Conservation (phyloP, 495 filamentous ascomycete species). For the Staphylotrichum tortipilum region DNA sequence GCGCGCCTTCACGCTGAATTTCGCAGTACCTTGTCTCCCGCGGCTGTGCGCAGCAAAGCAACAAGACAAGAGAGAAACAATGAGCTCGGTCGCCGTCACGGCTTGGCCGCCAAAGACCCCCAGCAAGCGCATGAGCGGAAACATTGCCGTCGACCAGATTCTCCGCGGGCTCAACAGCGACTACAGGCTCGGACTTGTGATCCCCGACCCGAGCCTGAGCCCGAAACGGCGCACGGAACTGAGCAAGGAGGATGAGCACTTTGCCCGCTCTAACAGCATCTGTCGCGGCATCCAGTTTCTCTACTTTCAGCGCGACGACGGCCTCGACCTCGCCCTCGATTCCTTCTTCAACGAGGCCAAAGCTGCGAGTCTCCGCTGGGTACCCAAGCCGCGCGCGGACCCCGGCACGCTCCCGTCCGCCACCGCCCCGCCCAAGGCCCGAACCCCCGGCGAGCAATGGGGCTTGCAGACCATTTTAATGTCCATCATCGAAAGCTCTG, state of each 20-base stretch:
- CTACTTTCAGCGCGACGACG: conserved; percentile 7
- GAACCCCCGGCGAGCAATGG: conserved; percentile 4
- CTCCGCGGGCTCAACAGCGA: conserved; percentile 17
- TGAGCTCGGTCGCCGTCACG: neutral
- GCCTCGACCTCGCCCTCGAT: conserved; percentile 6
- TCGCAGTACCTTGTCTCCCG: too few relatives aligned
- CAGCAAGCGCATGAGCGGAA: conserved; percentile 3
- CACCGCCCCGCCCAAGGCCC: conserved; percentile 6
- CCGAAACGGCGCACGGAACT: conserved; percentile 10
- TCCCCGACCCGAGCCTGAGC: conserved; percentile 15
- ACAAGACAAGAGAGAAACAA: neutral
- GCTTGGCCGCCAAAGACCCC: conserved; percentile 12
- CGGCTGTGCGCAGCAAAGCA: too few relatives aligned
- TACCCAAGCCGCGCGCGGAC: conserved; percentile 9
- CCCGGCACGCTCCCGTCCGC: conserved; percentile 7
- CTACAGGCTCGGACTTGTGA: conserved; percentile 15
- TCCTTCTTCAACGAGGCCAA: conserved; percentile 16
- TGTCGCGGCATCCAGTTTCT: conserved; percentile 12
- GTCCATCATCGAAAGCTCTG: conserved; percentile 5
- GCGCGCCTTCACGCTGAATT: too few relatives aligned
- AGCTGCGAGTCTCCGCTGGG: conserved; percentile 15
- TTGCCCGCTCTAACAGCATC: conserved; percentile 11
- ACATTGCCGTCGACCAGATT: neutral
- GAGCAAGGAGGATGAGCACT: conserved; percentile 5
- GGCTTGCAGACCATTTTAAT: conserved; percentile 15